Evolutionary conservation across 2,329 filamentous ascomycete genomes (phyloP).

Genomic region (Aspergillus caelatus): DNA sequence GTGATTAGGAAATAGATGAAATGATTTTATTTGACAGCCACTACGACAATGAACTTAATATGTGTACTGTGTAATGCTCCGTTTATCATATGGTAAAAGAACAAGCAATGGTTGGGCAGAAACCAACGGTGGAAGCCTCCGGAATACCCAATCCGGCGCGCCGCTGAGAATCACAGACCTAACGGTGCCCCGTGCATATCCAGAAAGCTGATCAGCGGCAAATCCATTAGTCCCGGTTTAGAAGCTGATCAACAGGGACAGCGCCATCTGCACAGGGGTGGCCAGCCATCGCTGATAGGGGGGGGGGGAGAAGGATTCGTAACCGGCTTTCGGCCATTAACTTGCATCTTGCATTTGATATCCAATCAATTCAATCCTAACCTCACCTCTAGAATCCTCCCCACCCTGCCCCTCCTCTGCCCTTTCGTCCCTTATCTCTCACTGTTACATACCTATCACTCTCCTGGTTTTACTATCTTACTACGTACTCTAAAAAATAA

Average conservation of each 20-base stretch:
- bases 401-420: background rate
- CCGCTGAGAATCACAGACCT: background rate
- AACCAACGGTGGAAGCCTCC: background rate
- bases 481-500: background rate
- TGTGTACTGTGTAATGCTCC: background rate
- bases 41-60: background rate
- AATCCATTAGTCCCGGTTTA: background rate
- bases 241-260: constrained; percentile 14
- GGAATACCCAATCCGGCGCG: background rate
- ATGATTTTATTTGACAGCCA: background rate
- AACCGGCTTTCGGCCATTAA: constrained; percentile 2
- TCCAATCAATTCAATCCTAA: constrained; percentile 8
- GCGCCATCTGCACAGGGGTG: background rate
- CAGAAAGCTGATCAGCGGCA: background rate
- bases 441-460: background rate
- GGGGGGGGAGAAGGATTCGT: constrained; percentile 4
- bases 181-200: background rate
- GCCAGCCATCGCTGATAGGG: constrained; percentile 1
- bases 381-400: constrained; percentile 2
- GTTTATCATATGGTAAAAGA: background rate
- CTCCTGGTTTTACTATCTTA: background rate
- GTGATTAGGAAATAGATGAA: background rate
- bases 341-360: constrained; percentile 6
- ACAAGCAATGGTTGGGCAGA: background rate
- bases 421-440: background rate